Base-by-base conservation (phyloP, 179 eudicot species). In the Spinacia oleracea region DNA sequence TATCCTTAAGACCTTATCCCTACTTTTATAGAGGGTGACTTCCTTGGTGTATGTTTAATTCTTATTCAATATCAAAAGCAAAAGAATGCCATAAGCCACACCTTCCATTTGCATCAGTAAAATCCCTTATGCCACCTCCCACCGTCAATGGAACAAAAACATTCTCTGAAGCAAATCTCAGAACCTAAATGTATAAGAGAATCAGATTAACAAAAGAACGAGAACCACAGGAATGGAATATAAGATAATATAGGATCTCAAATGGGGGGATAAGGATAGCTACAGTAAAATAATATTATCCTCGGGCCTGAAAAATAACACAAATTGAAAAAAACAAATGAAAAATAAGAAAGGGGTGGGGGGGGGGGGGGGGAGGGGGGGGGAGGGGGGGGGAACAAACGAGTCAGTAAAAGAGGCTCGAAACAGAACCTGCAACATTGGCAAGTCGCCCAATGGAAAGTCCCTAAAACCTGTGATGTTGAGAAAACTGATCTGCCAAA, bases 51-150 rank as follows among this genome's bases (percentile, higher is more conserved):
- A 45, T 45, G 48, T 51, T 4, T 35, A 35, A 35, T 35, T 35
- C 40, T 35, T 35, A 35, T 35, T 35, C 40, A 35, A 35, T 35
- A 35, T 35, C 40, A 35, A 35, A 45, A 55, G 68, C 32, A 76
- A 8, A 42, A 63, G 40, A n/a, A 18, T 9, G 48, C 55, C 38
- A 46, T 68, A 25, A 18, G n/a, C 31, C 78, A 27, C 86, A 96
- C 99, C 97, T 94, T 77, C 99, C 99, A 84, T 85, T 90, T 82
- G 85, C 96, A 88, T 96, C 99, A 75, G 97, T 94, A 77, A 94
- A 94, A 86, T 96, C 99, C 82, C 99, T 87, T 46, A 96, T 96
- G 74, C 99, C 99, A 78, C 99, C 99, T 55, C 99, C 99, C 80
- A 96, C 99, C 42, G 98, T 96, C 81, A 96, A 84, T 63, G 98